Base-by-base conservation (phyloP, 2,329 filamentous ascomycete species). In the Juglanconis juglandina region DNA sequence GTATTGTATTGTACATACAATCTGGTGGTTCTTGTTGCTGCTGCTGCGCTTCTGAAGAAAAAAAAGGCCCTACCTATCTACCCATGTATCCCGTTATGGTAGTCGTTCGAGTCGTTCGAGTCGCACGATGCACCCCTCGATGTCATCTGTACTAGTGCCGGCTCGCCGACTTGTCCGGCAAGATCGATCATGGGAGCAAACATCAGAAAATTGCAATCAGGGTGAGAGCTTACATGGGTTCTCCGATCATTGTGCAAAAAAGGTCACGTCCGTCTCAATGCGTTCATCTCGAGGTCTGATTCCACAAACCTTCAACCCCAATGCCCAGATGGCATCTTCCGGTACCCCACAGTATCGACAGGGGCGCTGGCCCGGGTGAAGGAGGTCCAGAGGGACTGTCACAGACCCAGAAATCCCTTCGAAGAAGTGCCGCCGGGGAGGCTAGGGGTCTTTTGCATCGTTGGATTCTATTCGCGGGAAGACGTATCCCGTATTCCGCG, bases 401-500 rank as follows among this genome's bases (percentile, higher is more conserved):
- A 42, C 39, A 42, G 5, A 9, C 10, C n/a, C 39, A 10, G 11
- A 42, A 42, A 42, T 13, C 10, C n/a, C 39, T 42, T 14, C 39
- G 51, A 44, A 33, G 5, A 34, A 44, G 37, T 33, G 39, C 39
- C 30, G 51, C 13, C 30, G 37, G 39, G 6, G 37, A n/a, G 13
- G 13, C 51, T 14, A 33, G 51, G 51, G 24, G 14, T n/a, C 51
- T 42, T 42, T 11, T 8, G 9, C 9, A 42, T 42, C 52, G 41
- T 41, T 46, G 58, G 32, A 52, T 55, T 60, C 42, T 39, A 59
- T 58, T 58, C 52, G 60, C 56, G 60, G 60, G 60, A 60, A 47
- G 57, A 56, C 37, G 39, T 41, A 41, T 42, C 53, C 60, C 52
- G 56, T 30, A 54, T 49, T 46, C 52, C 56, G 56, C 46, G 46